These are phyloP conservation scores for Syncephalastrum contaminatum DNA, from an alignment of 371 early-diverging fungal species.

Conservation along the genomic window DNA sequence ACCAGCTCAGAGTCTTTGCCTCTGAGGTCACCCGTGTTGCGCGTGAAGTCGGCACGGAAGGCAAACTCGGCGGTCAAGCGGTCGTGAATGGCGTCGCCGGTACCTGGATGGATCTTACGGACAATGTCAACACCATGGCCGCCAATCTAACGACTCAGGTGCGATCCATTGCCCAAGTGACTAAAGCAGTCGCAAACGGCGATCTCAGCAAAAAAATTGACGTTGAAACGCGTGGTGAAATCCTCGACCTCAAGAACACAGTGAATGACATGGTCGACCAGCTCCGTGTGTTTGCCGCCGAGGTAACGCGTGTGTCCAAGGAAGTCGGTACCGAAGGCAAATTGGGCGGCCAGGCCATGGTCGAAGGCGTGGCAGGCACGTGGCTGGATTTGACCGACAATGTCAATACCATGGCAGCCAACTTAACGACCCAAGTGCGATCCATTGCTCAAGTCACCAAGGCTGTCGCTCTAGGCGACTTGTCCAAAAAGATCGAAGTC, in stretches of 20 bases:
- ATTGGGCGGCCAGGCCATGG: constrained; percentile 44
- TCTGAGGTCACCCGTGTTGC: constrained; percentile 37
- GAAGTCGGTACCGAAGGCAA: constrained; percentile 37
- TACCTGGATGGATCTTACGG: constrained; percentile 43
- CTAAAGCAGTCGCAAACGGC: constrained; percentile 36
- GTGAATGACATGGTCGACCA: constrained; percentile 30
- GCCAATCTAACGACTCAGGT: constrained; percentile 49
- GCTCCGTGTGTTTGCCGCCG: constrained; percentile 29
- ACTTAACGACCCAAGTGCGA: constrained; percentile 24
- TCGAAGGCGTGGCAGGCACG: constrained; percentile 51
- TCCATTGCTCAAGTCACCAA: constrained; percentile 24
- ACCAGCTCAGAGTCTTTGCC: constrained; percentile 32
- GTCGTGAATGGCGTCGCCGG: constrained; percentile 46
- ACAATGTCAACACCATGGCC: constrained; percentile 43
- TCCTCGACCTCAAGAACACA: constrained; percentile 32
- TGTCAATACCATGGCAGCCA: constrained; percentile 28
- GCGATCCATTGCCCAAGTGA: constrained; percentile 42
- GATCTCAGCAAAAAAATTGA: constrained; percentile 34
- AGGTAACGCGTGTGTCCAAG: constrained; percentile 45
- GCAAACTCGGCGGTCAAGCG: constrained; percentile 42
- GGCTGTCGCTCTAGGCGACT: constrained; percentile 41
- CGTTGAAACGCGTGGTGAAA: constrained; percentile 32
- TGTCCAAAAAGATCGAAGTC: constrained; percentile 30
- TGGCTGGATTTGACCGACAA: constrained; percentile 50
- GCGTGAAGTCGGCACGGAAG: constrained; percentile 50